phyloP scores from a whole-genome alignment of 345 rosid species.

The Rhodomyrtus tomentosa region DNA sequence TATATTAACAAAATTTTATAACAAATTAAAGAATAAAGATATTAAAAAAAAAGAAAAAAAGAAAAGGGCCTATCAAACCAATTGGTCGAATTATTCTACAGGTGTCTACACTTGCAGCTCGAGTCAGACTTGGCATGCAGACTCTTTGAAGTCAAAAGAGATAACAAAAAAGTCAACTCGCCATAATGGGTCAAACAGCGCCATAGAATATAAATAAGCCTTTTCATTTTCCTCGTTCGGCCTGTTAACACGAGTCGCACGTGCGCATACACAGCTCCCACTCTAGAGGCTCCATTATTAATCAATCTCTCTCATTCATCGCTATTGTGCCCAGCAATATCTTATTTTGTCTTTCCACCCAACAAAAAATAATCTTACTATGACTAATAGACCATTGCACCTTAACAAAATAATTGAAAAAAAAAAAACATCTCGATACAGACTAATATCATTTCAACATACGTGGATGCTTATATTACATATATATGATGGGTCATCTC shows the following conservation, averaged over 20 bases:
- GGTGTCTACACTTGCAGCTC: background rate
- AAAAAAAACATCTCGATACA: background rate
- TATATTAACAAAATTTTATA: too few species aligned
- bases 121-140: background rate
- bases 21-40: too few species aligned
- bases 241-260: background rate
- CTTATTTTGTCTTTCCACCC: too few species aligned
- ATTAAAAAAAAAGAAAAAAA: accelerated
- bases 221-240: background rate
- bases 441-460: background rate
- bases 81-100: background rate
- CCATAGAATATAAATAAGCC: background rate
- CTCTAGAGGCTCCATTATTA: background rate
- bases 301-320: background rate
- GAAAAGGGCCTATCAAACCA: background rate
- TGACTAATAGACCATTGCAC: background rate
- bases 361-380: background rate
- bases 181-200: background rate
- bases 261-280: background rate
- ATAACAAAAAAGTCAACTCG: background rate
- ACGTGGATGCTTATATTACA: background rate
- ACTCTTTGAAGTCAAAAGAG: background rate
- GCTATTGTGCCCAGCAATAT: background rate
- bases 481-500: background rate
- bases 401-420: background rate